These are phyloP conservation scores for Linum lewisii DNA, from an alignment of 345 rosid species.

Conservation along the genomic window DNA sequence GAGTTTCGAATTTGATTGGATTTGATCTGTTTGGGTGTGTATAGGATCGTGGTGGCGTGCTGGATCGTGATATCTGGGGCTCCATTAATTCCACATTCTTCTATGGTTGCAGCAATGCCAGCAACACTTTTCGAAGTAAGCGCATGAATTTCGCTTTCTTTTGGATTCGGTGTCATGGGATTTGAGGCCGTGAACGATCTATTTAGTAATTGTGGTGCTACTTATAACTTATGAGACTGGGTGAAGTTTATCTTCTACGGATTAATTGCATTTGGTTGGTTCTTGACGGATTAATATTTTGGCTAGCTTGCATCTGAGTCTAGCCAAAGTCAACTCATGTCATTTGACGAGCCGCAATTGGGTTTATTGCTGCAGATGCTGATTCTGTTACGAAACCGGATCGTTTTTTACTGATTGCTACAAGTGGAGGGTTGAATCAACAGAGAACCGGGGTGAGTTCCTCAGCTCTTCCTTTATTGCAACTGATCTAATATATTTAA, in stretches of 20 bases:
- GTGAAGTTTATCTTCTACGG: background rate
- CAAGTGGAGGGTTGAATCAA: slow-evolving; percentile 94
- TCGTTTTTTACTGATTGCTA: slow-evolving; percentile 65
- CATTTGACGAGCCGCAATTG: background rate
- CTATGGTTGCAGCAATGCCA: slow-evolving; percentile 66
- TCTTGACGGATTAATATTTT: background rate
- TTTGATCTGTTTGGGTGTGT: slow-evolving; percentile 8
- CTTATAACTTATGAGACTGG: background rate
- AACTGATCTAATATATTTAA: background rate
- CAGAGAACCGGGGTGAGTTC: slow-evolving; percentile 82
- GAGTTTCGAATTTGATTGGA: background rate
- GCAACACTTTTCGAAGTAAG: slow-evolving; percentile 50
- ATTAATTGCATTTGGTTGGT: background rate
- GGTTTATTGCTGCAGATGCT: slow-evolving; percentile 36
- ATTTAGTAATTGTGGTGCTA: background rate
- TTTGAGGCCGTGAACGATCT: background rate
- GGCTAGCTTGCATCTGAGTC: background rate
- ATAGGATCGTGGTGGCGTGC: slow-evolving; percentile 56
- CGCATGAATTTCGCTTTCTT: background rate
- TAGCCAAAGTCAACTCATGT: background rate
- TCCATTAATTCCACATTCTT: slow-evolving; percentile 47
- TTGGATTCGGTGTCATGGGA: background rate
- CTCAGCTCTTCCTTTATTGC: background rate
- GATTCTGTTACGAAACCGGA: slow-evolving; percentile 34
- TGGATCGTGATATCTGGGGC: slow-evolving; percentile 70